phyloP scores from a whole-genome alignment of 768 basidiomycete species.

The Suillus subalutaceus region DNA sequence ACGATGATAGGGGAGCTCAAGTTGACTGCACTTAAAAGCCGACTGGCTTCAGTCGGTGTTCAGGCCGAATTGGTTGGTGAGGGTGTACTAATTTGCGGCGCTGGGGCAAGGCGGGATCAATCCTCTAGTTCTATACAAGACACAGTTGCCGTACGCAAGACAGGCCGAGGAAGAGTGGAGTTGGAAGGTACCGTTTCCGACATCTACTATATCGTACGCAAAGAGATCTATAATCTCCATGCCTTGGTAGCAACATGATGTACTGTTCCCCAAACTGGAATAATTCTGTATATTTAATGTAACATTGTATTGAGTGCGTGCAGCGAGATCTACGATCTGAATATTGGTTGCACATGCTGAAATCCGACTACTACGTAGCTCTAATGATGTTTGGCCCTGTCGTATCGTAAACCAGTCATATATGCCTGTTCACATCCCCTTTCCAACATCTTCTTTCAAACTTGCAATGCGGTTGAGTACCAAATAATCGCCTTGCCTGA shows the following conservation, averaged over 20 bases:
- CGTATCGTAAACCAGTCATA: background rate
- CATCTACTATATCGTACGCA: constrained; percentile 87
- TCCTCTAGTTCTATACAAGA: constrained; percentile 54
- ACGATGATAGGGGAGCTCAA: constrained; percentile 98
- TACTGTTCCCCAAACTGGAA: background rate
- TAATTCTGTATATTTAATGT: background rate
- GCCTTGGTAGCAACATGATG: constrained; percentile 77
- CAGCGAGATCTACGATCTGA: background rate
- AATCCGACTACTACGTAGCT: background rate
- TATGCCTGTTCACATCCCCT: constrained; percentile 38
- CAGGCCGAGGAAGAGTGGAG: constrained; percentile 82
- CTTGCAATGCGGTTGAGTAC: constrained; percentile 92
- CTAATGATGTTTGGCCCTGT: background rate
- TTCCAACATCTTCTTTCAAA: constrained; percentile 92
- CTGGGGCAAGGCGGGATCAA: constrained; percentile 48
- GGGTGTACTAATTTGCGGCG: constrained; percentile 89
- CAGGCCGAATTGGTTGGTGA: constrained; percentile 97
- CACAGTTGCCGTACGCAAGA: constrained; percentile 87
- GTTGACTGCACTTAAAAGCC: constrained; percentile 84
- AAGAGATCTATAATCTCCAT: constrained; percentile 88
- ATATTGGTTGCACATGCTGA: background rate
- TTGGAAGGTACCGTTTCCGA: constrained; percentile 88
- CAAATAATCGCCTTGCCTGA: constrained; percentile 73
- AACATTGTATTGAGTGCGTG: background rate
- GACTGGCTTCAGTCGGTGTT: constrained; percentile 72